phyloP scores from a whole-genome alignment of 345 rosid species.

The Lagerstroemia speciosa region DNA sequence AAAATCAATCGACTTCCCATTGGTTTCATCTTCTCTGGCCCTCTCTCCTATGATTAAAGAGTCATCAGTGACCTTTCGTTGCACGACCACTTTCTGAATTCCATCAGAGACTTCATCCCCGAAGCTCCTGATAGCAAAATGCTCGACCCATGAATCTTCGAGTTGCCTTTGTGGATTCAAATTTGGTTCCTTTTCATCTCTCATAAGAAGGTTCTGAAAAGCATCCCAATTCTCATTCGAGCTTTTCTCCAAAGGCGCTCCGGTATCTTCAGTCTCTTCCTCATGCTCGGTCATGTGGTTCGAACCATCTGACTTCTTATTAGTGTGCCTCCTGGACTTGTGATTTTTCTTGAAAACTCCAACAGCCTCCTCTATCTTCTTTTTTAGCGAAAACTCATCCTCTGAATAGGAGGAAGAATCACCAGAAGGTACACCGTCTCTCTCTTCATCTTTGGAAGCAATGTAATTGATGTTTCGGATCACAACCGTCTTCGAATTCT shows the following conservation, averaged over 20 bases:
- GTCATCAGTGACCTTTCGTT: constrained; percentile 26
- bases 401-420: constrained; percentile 36
- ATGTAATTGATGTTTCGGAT: constrained; percentile 85
- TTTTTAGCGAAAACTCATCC: constrained; percentile 41
- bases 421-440: constrained; percentile 20
- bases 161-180: constrained; percentile 13
- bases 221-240: constrained; percentile 57
- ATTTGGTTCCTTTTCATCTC: constrained; percentile 26
- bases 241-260: constrained; percentile 22
- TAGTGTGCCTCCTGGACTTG: constrained; percentile 21
- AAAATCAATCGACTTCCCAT: constrained; percentile 27
- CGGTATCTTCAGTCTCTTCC: constrained; percentile 18
- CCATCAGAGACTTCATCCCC: constrained; percentile 13
- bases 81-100: constrained; percentile 1
- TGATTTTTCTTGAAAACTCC: constrained; percentile 32
- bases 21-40: constrained; percentile 25
- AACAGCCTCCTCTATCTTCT: constrained; percentile 48
- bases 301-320: constrained; percentile 22
- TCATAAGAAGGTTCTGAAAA: constrained; percentile 63
- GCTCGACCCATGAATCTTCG: constrained; percentile 12
- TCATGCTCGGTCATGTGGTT: constrained; percentile 14
- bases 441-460: constrained; percentile 62
- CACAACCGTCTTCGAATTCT: constrained; percentile 58
- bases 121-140: constrained; percentile 4
- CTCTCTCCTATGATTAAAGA: constrained; percentile 31